phyloP scores from a whole-genome alignment of 768 basidiomycete species.

The Omphalotus guepiniiformis region DNA sequence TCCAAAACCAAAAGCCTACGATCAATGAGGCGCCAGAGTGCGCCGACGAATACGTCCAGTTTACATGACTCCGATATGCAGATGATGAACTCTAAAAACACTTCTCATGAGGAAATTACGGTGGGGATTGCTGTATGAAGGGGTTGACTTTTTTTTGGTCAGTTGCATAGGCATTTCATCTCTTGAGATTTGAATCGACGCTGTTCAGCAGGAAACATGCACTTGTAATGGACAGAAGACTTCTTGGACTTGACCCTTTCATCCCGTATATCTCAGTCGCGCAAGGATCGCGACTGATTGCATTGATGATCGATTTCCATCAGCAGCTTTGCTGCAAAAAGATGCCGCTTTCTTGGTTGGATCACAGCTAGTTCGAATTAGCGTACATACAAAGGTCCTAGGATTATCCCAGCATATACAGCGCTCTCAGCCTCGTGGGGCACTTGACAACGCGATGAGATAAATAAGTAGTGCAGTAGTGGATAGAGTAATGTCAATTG shows the following conservation, averaged over 20 bases:
- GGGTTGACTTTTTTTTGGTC: not conserved
- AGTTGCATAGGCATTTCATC: not conserved
- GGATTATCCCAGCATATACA: not conserved
- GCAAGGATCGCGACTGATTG: too few relatives aligned
- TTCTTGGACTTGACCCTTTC: too few relatives aligned
- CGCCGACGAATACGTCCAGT: not conserved
- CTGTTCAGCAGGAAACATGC: not conserved
- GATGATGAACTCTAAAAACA: slow-evolving; percentile 13
- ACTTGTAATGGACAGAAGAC: too few relatives aligned
- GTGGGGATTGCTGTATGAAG: slow-evolving; percentile 7
- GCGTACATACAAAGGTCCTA: not conserved
- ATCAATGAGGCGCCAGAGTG: slow-evolving; percentile 4
- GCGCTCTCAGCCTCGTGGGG: not conserved
- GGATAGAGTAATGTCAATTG: slow-evolving; percentile 4
- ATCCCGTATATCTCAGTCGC: too few relatives aligned
- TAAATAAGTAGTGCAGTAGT: not conserved
- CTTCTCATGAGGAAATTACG: slow-evolving; percentile 17
- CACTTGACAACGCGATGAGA: not conserved
- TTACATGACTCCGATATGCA: slow-evolving; percentile 3
- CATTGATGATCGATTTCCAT: too few relatives aligned
- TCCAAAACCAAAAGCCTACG: slow-evolving; percentile 23
- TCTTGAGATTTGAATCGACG: not conserved
- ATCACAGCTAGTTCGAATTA: too few relatives aligned
- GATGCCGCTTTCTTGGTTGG: not conserved
- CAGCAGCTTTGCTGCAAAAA: not conserved